Evolutionary conservation across 2,329 filamentous ascomycete genomes (phyloP).

Genomic region (Aspergillus vadensis): DNA sequence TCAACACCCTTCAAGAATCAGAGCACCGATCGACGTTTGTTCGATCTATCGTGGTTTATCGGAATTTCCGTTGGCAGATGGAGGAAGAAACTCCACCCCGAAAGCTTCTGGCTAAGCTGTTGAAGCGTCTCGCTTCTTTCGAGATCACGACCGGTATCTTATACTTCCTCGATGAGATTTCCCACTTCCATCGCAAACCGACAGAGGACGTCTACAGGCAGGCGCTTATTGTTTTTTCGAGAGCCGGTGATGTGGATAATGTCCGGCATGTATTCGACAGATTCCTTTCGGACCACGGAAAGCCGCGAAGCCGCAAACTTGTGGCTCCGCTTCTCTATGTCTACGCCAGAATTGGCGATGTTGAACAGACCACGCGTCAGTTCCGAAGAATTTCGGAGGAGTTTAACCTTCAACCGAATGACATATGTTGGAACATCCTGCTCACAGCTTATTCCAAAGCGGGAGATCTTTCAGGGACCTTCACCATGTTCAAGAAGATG

Average conservation of each 20-base stretch:
- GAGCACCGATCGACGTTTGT: conserved; percentile 30
- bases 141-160: conserved; percentile 39
- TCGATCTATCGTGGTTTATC: conserved; percentile 43
- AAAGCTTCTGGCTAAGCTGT: conserved; percentile 27
- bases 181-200: conserved; percentile 35
- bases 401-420: conserved; percentile 60
- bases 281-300: conserved; percentile 41
- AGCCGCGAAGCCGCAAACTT: conserved; percentile 32
- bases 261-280: conserved; percentile 50
- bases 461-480: conserved; percentile 66
- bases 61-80: conserved; percentile 41
- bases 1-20: conserved; percentile 33
- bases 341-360: conserved; percentile 69
- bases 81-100: conserved; percentile 23
- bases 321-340: conserved; percentile 66
- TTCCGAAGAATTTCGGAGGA: conserved; percentile 63
- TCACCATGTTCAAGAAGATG: conserved; percentile 66
- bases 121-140: conserved; percentile 30
- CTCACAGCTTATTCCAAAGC: conserved; percentile 69
- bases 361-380: conserved; percentile 58
- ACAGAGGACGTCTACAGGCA: conserved; percentile 36
- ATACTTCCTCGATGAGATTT: conserved; percentile 47
- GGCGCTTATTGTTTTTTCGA: conserved; percentile 47
- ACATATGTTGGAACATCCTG: conserved; percentile 72
- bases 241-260: conserved; percentile 48